Evolutionary conservation across 2,329 filamentous ascomycete species (phyloP).

Genomic region (Lithohypha guttulata): DNA sequence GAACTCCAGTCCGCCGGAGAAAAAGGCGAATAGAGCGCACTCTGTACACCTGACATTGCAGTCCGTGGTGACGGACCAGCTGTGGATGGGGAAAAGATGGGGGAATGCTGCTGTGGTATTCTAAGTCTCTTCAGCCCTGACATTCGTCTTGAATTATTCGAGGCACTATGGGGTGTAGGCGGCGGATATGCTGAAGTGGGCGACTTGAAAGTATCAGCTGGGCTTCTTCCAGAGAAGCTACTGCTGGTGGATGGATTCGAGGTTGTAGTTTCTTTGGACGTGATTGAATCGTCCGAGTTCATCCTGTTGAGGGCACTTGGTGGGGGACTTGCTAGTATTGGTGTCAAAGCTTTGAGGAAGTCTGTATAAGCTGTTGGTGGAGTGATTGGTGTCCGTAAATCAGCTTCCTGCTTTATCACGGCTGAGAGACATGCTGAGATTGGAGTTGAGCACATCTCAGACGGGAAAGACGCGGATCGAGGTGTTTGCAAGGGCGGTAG

Average conservation of each 20-base stretch:
- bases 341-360: slow-evolving; percentile 74
- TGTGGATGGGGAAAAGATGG: slow-evolving; percentile 53
- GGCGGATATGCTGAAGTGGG: slow-evolving; percentile 45
- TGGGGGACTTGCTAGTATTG: slow-evolving; percentile 57
- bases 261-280: slow-evolving; percentile 26
- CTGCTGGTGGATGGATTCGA: slow-evolving; percentile 30
- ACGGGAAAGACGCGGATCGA: slow-evolving; percentile 37
- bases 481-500: slow-evolving; percentile 35
- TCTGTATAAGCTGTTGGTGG: slow-evolving; percentile 84
- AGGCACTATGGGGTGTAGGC: slow-evolving; percentile 43
- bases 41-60: slow-evolving; percentile 32
- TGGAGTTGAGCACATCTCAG: slow-evolving; percentile 43
- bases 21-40: slow-evolving; percentile 58
- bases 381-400: slow-evolving; percentile 73
- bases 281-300: slow-evolving; percentile 32
- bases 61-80: slow-evolving; percentile 57
- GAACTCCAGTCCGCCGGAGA: slow-evolving; percentile 64
- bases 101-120: slow-evolving; percentile 57
- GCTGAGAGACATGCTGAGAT: slow-evolving; percentile 40
- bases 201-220: slow-evolving; percentile 38
- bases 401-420: slow-evolving; percentile 59
- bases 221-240: slow-evolving; percentile 41
- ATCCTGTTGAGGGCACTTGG: slow-evolving; percentile 36
- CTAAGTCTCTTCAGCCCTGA: slow-evolving; percentile 53
- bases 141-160: slow-evolving; percentile 39